phyloP scores from a whole-genome alignment of 129 eudicot genomes.

The Flaveria robusta region DNA sequence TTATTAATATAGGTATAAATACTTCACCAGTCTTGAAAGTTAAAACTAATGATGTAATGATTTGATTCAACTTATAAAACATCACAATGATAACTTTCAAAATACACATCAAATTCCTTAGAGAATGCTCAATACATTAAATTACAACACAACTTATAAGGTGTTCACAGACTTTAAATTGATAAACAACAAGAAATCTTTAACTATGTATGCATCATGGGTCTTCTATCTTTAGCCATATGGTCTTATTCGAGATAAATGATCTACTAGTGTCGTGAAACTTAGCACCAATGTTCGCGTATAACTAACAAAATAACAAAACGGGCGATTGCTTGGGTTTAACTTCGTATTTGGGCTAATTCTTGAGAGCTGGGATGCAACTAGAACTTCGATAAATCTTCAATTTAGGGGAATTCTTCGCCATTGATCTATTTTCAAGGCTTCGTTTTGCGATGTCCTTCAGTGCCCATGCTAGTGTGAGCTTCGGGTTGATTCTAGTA shows the following conservation, averaged over 20 bases:
- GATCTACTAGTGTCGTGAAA: neutral
- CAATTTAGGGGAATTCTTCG: neutral
- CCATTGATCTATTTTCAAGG: conserved; percentile 37
- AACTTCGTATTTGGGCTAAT: conserved; percentile 22
- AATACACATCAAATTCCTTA: neutral
- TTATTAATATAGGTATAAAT: neutral
- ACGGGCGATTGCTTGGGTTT: neutral
- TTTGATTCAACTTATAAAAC: neutral
- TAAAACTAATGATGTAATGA: neutral
- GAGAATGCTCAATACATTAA: neutral
- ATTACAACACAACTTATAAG: neutral
- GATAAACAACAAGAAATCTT: neutral
- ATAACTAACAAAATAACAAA: neutral
- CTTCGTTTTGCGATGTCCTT: conserved; percentile 54
- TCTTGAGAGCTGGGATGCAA: conserved; percentile 42
- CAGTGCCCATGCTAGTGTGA: conserved; percentile 53
- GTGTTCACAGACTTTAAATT: neutral
- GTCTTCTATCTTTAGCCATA: neutral
- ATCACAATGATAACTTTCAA: neutral
- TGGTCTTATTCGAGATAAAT: neutral
- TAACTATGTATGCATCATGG: neutral
- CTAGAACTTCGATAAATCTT: conserved; percentile 51
- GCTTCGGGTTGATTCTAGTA: conserved; percentile 60
- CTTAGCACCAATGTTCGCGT: neutral
- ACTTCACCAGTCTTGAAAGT: neutral